These are phyloP conservation scores for Leccinum uliginosum DNA, from an alignment of 768 basidiomycete genomes.

Conservation along the genomic window DNA sequence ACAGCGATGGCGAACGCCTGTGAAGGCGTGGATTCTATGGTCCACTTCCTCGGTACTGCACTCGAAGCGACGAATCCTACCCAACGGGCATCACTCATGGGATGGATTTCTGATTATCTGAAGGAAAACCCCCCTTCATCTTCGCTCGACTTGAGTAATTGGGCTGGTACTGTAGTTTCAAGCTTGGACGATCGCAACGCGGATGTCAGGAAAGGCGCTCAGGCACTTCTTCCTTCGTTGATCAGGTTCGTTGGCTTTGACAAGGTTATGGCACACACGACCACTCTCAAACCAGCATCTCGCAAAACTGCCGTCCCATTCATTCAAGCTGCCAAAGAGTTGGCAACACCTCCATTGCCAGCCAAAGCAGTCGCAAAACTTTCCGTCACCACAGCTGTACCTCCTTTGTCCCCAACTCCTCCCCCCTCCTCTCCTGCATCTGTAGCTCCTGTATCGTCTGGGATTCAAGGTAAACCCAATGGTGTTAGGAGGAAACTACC, in stretches of 20 bases:
- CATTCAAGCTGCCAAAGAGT: slow-evolving; percentile 75
- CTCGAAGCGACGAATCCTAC: slow-evolving; percentile 86
- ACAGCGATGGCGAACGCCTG: slow-evolving; percentile 81
- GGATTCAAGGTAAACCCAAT: slow-evolving; percentile 40
- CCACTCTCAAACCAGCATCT: slow-evolving; percentile 87
- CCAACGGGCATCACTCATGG: slow-evolving; percentile 73
- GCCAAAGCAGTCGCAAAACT: slow-evolving; percentile 28
- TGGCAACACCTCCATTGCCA: slow-evolving; percentile 32
- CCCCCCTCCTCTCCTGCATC: slow-evolving; percentile 46
- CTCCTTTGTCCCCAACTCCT: slow-evolving; percentile 33
- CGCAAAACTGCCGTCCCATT: slow-evolving; percentile 78
- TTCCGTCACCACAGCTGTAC: slow-evolving; percentile 12
- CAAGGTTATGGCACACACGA: slow-evolving; percentile 81
- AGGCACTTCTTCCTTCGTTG: slow-evolving; percentile 71
- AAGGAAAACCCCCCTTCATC: slow-evolving; percentile 55
- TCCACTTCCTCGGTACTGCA: slow-evolving; percentile 69
- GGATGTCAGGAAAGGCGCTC: slow-evolving; percentile 91
- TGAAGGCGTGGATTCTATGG: slow-evolving; percentile 80
- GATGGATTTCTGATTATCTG: slow-evolving; percentile 80
- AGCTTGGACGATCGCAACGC: slow-evolving; percentile 88
- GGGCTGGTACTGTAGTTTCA: slow-evolving; percentile 60
- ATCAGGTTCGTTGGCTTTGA: slow-evolving; percentile 77
- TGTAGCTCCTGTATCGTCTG: slow-evolving; percentile 28
- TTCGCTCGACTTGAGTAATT: slow-evolving; percentile 62
- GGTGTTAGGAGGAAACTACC: slow-evolving; percentile 75